phyloP scores from a whole-genome alignment of 2,329 filamentous ascomycete species.

The Alternaria sp. region DNA sequence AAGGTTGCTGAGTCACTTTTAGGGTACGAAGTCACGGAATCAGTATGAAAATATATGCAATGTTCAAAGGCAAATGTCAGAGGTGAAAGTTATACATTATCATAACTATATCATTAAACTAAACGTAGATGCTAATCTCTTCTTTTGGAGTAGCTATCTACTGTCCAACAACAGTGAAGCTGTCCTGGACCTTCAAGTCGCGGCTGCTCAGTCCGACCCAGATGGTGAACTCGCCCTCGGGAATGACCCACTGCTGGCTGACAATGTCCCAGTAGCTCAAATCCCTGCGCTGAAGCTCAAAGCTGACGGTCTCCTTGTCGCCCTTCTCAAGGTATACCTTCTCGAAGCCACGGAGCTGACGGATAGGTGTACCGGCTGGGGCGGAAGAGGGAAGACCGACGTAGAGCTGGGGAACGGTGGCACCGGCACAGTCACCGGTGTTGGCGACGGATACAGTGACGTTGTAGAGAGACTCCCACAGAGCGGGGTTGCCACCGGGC shows the following conservation, averaged over 20 bases:
- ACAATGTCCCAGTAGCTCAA: constrained; percentile 83
- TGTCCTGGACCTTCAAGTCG: constrained; percentile 29
- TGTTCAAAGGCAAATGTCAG: background rate
- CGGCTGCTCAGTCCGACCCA: constrained; percentile 37
- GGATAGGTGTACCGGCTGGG: constrained; percentile 62
- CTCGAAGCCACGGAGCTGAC: constrained; percentile 57
- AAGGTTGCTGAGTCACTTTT: too few relatives aligned
- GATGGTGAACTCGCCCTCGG: constrained; percentile 49
- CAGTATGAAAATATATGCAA: background rate
- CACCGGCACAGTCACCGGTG: constrained; percentile 64
- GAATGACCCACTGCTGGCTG: constrained; percentile 77
- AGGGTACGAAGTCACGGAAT: too few relatives aligned
- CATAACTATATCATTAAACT: background rate
- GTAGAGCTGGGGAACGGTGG: constrained; percentile 65
- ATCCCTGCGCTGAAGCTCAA: constrained; percentile 76
- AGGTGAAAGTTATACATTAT: background rate
- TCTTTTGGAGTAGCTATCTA: background rate
- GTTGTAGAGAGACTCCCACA: constrained; percentile 73
- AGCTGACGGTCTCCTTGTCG: constrained; percentile 68
- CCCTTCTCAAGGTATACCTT: constrained; percentile 62
- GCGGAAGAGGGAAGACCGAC: constrained; percentile 60
- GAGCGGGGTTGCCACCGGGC: constrained; percentile 52
- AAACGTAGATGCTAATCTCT: background rate
- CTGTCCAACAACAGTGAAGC: constrained; percentile 25
- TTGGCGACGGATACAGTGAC: constrained; percentile 73